Base-by-base conservation (phyloP, 139 green algal genomes). In the Chlorella sp. region DNA sequence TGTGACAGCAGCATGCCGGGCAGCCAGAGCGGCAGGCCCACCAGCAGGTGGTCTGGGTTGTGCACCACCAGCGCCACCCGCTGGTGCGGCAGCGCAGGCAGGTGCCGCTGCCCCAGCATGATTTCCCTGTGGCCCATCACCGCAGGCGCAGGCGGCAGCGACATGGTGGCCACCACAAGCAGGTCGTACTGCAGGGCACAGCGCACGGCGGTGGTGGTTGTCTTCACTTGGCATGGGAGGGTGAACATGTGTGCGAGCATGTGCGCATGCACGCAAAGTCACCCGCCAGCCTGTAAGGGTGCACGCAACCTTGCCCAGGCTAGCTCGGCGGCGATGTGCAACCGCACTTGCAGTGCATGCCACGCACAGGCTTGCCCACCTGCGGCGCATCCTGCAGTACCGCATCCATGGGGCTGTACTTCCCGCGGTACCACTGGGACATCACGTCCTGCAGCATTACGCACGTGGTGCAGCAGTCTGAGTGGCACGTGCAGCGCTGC, bases 41-140 rank as follows among this genome's bases (percentile, higher is more conserved):
- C 36, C 47, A 80, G n/a, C 47, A 80, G 30, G n/a, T 34, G 56
- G 74, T 68, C 51, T 6, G 74, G 74, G 51, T 80, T 80, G 74
- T 80, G 74, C 2, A 36, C 25, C 3, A 67, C 74, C 30, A 80
- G 74, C 51, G 67, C 47, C 30, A 64, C 20, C 12, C 74, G 74
- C 51, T 80, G 74, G 51, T 51, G 74, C 11, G 74, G n/a, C 47
- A 32, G 30, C 30, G 44, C n/a, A 2, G 30, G 44, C 28, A 36
- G 51, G 55, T 34, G 28, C 74, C 1, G 47, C 74, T 55, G 74
- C 74, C 51, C 28, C 74, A 70, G 74, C 55, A n/a, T 4, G 28
- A 41, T 30, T 47, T 81, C 41, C 55, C 9, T 51, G 32, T 41
- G 30, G 20, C 16, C 26, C 47, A n/a, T 4, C 9, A 11, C 7